Base-by-base conservation (phyloP, 495 filamentous ascomycete species). In the Astrothelium subdiscretum region DNA sequence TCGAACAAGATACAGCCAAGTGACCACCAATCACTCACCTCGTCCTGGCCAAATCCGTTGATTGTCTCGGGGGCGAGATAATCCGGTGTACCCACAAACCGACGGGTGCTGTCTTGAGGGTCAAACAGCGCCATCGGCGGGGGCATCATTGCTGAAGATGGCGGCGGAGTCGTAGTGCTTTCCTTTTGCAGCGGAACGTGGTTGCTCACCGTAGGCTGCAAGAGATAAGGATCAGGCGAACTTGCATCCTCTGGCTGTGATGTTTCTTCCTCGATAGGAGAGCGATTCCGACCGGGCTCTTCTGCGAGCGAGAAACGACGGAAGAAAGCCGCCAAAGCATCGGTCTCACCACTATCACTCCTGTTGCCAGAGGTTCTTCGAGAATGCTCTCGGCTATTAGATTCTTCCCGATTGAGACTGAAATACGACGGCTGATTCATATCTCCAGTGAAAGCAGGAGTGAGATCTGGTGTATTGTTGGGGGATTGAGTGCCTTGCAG, bases 21-120 rank as follows among this genome's bases (percentile, higher is more conserved):
- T 6, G 94, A 97, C 94, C 94, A 98, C 94, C 94, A 98, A 82
- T 98, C 94, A 72, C 94, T 97, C 66, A 91, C 92, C 71, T 97
- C 91, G 71, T 98, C 94, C 74, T 97, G 94, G 0, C 92, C 90
- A 63, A 89, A 82, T 58, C 94, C 94, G 69, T 89, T 91, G 71
- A 98, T 96, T 0, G 94, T 98, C 72, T 98, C 94, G 1, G 94
- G 94, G 1, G 94, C 92, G 20, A 98, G 82, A 73, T 98, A 98
- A 75, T 98, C 94, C 1, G 94, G 94, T 1, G 94, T 98, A 42
- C 94, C 94, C 20, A 98, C 94, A 71, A 98, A 98, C 40, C 89
- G 85, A 58, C 95, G 86, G 70, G 90, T 92, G 63, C 85, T 91
- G 68, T 98, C 94, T 69, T 95, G 88, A 0, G 94, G 94, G 69